A percentile compares a stretch with the other conserved stretches of the same genome.
Evolutionary conservation across 352 stramenopile species (phyloP).

Genomic region (Pythium aristosporum): DNA sequence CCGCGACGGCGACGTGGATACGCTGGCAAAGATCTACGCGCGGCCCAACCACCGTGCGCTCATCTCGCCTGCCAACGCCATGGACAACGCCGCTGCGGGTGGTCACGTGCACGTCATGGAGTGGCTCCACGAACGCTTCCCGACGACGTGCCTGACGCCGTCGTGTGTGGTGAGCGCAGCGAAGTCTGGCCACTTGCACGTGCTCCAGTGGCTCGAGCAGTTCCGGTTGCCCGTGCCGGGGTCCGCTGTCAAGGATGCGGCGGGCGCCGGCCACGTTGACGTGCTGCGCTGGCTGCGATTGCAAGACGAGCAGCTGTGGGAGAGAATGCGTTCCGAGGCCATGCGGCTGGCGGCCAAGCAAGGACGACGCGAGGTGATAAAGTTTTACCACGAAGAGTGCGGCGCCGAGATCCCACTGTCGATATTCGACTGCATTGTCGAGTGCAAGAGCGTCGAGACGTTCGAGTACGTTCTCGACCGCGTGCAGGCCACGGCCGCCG

Average conservation of each 20-base stretch:
- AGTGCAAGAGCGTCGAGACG: conserved; percentile 2
- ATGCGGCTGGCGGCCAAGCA: background rate
- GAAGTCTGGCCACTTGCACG: background rate
- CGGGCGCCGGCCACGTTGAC: background rate
- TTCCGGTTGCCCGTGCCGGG: background rate
- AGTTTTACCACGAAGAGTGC: conserved; percentile 4
- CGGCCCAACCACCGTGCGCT: background rate
- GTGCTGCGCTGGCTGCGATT: background rate
- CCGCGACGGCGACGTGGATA: background rate
- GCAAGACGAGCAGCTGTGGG: background rate
- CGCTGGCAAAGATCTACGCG: background rate
- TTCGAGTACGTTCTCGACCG: conserved; percentile 2
- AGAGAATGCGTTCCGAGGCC: background rate
- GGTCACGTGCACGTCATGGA: background rate
- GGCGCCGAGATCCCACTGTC: background rate
- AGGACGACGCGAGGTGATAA: background rate
- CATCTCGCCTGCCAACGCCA: background rate
- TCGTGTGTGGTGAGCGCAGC: background rate
- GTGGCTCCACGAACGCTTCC: background rate
- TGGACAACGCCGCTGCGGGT: background rate
- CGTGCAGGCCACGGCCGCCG: background rate
- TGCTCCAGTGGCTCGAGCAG: background rate
- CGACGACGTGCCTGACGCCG: background rate
- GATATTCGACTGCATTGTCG: background rate
- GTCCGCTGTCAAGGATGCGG: background rate